Evolutionary conservation across 1,284 basidiomycete species (phyloP), one percentile per base, ranked within the genome.

Genomic region (Rhodotorula mucilaginosa): DNA sequence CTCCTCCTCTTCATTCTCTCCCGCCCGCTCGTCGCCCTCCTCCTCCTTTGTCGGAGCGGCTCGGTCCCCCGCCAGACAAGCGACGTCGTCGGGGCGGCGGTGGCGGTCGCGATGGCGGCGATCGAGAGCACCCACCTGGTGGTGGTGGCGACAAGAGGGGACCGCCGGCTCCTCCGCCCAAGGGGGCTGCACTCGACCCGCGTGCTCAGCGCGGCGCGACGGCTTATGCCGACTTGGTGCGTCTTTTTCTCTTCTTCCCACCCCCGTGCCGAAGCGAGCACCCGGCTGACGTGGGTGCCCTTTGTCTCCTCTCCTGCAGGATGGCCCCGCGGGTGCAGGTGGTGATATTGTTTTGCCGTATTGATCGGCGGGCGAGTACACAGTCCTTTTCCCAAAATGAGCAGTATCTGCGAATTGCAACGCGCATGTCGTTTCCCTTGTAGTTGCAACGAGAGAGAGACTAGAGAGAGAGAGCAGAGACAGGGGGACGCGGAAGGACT

Each of bases 211-310:
- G 70, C 39, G 73, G 68, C 4, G 64, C 61, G 46, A 72, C 59
- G 31, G 63, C 68, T 7, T 76, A 76, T 52, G 73, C 74, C 29
- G 74, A 76, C 62, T 51, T 76, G 59, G 74, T 74, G 49, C 64
- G 73, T 26, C 39, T 15, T 5, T 7, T 10, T 21, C 10, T 8
- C 3, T 4, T 21, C 13, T 49, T 7, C 23, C 23, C 8, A 23
- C 49, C 23, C 18, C 7, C 1, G 49, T 10, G 23, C 19, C 23
- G 19, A 49, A 7, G 48, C 48, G 48, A 15, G 21, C 21, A 16
- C 16, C 8, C 5, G 48, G 48, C 48, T 65, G 61, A 63, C 56
- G 10, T 44, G 4, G 16, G 8, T 5, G 5, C 26, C 15, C 16
- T 15, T 15, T 29, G 13, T 34, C 10, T 44, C 8, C 39, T 13